A percentile compares a stretch with the other conserved stretches of the same genome.
Conservation (phyloP, 345 rosid genomes). For the Hibiscus syriacus region DNA sequence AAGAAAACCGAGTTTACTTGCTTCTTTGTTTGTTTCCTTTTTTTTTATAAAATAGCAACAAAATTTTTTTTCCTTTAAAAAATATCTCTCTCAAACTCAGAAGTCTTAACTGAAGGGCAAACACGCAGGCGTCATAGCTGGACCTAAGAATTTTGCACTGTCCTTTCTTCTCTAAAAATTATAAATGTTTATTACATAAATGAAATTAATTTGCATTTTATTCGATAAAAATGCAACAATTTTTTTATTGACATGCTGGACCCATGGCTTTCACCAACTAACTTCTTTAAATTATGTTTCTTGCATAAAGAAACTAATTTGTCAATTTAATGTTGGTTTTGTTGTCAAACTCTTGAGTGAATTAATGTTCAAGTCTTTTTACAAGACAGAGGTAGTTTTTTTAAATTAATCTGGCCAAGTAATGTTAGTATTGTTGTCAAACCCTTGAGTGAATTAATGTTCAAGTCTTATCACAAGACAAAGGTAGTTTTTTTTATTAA, state of each 20-base stretch:
- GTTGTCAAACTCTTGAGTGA: background rate
- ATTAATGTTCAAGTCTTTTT: background rate
- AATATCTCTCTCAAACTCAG: too few relatives aligned
- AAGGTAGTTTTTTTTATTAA: constrained; percentile 3
- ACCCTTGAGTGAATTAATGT: too few relatives aligned
- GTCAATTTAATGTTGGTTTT: background rate
- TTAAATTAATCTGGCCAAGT: too few relatives aligned
- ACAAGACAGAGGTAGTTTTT: too few relatives aligned
- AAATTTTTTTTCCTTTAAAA: background rate
- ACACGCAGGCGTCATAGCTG: too few relatives aligned
- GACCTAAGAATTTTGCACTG: too few relatives aligned
- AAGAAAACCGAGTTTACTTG: background rate
- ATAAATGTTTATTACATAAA: too few relatives aligned
- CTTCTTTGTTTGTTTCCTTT: background rate
- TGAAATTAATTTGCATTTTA: too few relatives aligned
- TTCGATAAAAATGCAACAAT: too few relatives aligned
- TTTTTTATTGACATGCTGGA: background rate
- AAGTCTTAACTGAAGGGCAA: too few relatives aligned
- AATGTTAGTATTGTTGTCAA: too few relatives aligned
- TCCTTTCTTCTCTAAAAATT: background rate
- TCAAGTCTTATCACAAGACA: constrained; percentile 15
- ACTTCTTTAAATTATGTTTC: constrained; percentile 1
- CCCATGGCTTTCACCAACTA: constrained; percentile 6
- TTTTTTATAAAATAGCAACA: background rate
- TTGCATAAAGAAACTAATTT: background rate